Evolutionary conservation across 805 yeast genomes (phyloP).

Genomic region (Pichia scutulata): DNA sequence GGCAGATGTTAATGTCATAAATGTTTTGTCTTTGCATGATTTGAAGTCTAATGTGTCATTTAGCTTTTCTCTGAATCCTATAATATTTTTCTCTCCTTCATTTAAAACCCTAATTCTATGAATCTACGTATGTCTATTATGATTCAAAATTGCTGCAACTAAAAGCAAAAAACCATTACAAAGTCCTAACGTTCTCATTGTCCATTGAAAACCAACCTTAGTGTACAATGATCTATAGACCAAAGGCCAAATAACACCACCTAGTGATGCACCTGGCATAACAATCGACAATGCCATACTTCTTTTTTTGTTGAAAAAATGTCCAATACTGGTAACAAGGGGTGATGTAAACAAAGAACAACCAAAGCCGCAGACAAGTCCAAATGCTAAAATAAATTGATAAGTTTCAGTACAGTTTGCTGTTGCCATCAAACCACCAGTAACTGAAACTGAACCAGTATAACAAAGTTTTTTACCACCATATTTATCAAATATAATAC

Average conservation of each 20-base stretch:
- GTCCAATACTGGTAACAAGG: slow-evolving; percentile 44
- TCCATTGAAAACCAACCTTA: slow-evolving; percentile 52
- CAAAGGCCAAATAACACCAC: slow-evolving; percentile 49
- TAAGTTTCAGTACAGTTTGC: slow-evolving; percentile 37
- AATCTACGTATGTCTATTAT: slow-evolving; percentile 23
- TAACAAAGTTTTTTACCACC: slow-evolving; percentile 35
- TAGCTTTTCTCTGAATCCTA: slow-evolving; percentile 12
- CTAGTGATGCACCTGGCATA: slow-evolving; percentile 51
- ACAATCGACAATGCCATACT: slow-evolving; percentile 58
- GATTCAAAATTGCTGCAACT: slow-evolving; percentile 28
- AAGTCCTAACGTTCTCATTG: slow-evolving; percentile 46
- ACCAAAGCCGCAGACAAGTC: slow-evolving; percentile 38
- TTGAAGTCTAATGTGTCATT: slow-evolving; percentile 31
- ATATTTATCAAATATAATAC: slow-evolving; percentile 38
- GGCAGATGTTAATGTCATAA: slow-evolving; percentile 32
- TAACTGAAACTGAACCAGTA: slow-evolving; percentile 30
- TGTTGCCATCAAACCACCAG: slow-evolving; percentile 36
- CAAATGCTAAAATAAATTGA: slow-evolving; percentile 47
- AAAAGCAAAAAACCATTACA: slow-evolving; percentile 30
- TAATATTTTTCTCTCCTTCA: background rate
- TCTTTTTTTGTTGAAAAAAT: slow-evolving; percentile 51
- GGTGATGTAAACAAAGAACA: slow-evolving; percentile 39
- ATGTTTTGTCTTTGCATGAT: slow-evolving; percentile 36
- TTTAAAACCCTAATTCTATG: slow-evolving; percentile 10
- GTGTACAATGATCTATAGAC: slow-evolving; percentile 43